Conservation (phyloP, 2,329 filamentous ascomycete genomes). For the Fusarium oligoseptatum region DNA sequence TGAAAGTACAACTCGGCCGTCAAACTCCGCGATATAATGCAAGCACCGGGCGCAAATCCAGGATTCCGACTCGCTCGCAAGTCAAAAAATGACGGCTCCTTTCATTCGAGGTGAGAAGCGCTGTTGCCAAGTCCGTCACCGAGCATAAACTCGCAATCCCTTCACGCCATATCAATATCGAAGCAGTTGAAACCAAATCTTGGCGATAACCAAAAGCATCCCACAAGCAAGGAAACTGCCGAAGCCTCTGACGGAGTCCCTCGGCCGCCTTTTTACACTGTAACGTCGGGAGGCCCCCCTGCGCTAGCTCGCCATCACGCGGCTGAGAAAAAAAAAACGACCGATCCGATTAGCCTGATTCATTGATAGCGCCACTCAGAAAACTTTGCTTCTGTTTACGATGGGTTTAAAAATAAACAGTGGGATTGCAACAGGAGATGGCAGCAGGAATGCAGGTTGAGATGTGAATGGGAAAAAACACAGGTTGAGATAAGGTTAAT, state of each 20-base stretch:
- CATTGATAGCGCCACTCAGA: neutral
- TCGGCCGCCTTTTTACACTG: neutral
- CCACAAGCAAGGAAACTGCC: neutral
- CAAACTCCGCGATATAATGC: neutral
- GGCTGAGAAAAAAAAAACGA: slow-evolving; percentile 1
- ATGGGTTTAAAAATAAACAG: neutral
- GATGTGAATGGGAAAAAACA: neutral
- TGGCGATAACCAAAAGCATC: neutral
- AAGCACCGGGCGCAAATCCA: neutral
- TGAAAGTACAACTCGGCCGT: neutral
- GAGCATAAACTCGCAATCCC: neutral
- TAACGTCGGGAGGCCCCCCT: neutral
- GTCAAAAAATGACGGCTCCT: neutral
- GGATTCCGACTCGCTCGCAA: neutral
- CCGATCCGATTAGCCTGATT: neutral
- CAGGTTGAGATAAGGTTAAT: neutral
- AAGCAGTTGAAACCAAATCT: neutral
- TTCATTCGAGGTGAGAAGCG: neutral
- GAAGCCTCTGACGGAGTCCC: slow-evolving; percentile 2
- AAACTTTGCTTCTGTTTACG: slow-evolving; percentile 1
- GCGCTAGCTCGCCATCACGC: neutral
- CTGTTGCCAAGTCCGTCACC: neutral
- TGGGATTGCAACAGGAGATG: neutral
- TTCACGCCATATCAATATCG: neutral
- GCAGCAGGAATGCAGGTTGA: neutral